Evolutionary conservation across 202 grass and related monocot species (phyloP).

Genomic region (Carex sylvatica): DNA sequence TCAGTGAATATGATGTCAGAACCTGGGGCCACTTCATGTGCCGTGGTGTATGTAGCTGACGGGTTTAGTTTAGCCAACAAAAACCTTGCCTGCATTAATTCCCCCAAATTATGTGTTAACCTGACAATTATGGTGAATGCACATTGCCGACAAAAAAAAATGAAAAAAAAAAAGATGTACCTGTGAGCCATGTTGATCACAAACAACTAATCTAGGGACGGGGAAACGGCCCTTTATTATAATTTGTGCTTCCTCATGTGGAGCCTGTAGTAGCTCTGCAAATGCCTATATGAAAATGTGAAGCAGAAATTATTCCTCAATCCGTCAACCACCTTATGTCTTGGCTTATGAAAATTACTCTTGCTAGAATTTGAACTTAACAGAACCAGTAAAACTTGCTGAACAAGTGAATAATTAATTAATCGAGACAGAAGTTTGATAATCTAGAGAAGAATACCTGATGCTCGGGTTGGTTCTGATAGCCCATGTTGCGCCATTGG

Average conservation of each 20-base stretch:
- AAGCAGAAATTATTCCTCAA: constrained; percentile 10
- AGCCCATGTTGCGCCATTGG: constrained; percentile 99
- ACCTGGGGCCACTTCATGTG: constrained; percentile 75
- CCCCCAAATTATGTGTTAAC: not conserved
- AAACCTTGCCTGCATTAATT: constrained; percentile 77
- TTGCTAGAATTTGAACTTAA: not conserved
- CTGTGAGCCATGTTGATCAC: constrained; percentile 97
- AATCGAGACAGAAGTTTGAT: not conserved
- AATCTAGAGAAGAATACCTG: constrained; percentile 45
- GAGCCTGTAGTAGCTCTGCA: constrained; percentile 81
- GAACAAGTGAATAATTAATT: not conserved
- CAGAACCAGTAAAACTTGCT: not conserved
- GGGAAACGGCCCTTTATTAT: constrained; percentile 90
- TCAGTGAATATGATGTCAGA: constrained; percentile 96
- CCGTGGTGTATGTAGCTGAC: constrained; percentile 85
- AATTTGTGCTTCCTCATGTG: constrained; percentile 76
- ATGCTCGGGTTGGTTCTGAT: constrained; percentile 95
- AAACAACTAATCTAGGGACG: constrained; percentile 91
- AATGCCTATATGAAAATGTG: constrained; percentile 60
- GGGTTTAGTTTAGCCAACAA: constrained; percentile 95
- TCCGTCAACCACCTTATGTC: not conserved
- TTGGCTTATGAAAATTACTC: not conserved
- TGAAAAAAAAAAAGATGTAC: constrained; percentile 38
- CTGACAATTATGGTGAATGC: not conserved
- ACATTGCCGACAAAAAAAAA: not conserved